Evolutionary conservation across 768 basidiomycete genomes (phyloP).

Genomic region (Trametes villosa): DNA sequence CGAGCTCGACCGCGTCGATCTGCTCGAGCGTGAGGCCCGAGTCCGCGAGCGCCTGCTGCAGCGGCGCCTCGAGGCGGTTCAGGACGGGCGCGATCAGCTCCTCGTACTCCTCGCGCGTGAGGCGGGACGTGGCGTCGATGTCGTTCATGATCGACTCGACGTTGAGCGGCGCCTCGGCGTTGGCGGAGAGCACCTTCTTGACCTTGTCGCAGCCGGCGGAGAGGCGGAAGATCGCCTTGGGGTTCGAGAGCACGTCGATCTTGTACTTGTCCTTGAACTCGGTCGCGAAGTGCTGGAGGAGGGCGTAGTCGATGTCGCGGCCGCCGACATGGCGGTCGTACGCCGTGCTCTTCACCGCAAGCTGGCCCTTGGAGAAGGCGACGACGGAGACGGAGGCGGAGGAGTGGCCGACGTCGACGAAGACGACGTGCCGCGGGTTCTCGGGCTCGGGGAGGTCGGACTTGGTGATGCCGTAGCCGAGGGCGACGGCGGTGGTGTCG

Average conservation of each 20-base stretch:
- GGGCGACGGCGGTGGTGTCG: constrained; percentile 93
- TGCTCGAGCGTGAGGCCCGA: constrained; percentile 83
- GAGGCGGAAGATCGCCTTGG: constrained; percentile 94
- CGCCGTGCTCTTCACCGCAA: constrained; percentile 84
- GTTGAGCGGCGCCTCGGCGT: constrained; percentile 83
- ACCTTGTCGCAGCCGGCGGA: constrained; percentile 87
- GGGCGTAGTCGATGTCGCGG: constrained; percentile 92
- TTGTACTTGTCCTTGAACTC: constrained; percentile 99
- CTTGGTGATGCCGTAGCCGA: constrained; percentile 99
- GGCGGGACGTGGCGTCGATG: constrained; percentile 86
- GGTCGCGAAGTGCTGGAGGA: constrained; percentile 84
- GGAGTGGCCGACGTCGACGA: constrained; percentile 96
- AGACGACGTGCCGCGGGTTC: constrained; percentile 83
- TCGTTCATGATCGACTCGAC: constrained; percentile 98
- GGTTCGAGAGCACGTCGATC: constrained; percentile 89
- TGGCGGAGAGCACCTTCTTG: constrained; percentile 96
- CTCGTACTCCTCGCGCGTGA: constrained; percentile 85
- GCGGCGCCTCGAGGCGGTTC: constrained; percentile 72
- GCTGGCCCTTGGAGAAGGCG: constrained; percentile 93
- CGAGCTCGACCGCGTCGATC: constrained; percentile 89
- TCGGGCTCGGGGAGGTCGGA: constrained; percentile 90
- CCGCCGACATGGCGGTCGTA: constrained; percentile 95
- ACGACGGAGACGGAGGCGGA: constrained; percentile 85
- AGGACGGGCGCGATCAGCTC: constrained; percentile 75
- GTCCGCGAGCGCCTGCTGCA: constrained; percentile 78